Evolutionary conservation across 129 eudicot species (phyloP), one percentile per base, ranked within the genome.

Genomic region (Centrapalus pauciflorus): DNA sequence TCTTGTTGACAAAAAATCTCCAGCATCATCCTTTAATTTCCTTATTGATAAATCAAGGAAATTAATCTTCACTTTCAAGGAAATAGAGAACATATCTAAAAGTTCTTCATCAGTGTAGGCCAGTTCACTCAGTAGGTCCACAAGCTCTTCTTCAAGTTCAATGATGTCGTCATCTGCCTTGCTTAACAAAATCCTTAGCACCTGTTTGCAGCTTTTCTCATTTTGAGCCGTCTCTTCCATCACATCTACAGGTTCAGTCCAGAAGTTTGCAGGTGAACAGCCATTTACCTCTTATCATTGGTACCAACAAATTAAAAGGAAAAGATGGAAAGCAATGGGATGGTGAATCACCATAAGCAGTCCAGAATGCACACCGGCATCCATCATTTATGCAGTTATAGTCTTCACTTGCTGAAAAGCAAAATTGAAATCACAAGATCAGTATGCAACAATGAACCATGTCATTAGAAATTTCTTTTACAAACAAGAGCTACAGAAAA

Each of bases 91-190:
- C 54, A 61, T 48, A 41, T 84, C 69, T 63, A 76, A 81, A 79
- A 81, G 82, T 40, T 61, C 73, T 61, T 75, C 67, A 72, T 88
- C 83, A 7, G 71, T 60, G 77, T 73, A 82, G 34, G 79, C 82
- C 4, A 85, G 80, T 61, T 80, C 83, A 24, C 77, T 65, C 68
- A 73, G 79, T 33, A 88, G 77, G 32, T 68, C 77, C 45, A 65
- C 9, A 19, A 82, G 59, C 60, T 82, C 85, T 27, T 85, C 87
- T 80, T 84, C 92, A 77, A 80, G 83, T 52, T 82, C 77, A 41
- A 24, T 19, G 28, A 84, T 80, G 9, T 88, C 89, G 1, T 30
- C 19, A 73, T 88, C 83, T 64, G 89, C 87, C 51, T 80, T 78
- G 23, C 63, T n/a, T 26, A 75, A 65, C 81, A 72, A 30, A 58